Percentiles rank a stretch among this genome's conserved stretches.
phyloP scores from a whole-genome alignment of 169 alveolate genomes.

The Plasmodium sp. region DNA sequence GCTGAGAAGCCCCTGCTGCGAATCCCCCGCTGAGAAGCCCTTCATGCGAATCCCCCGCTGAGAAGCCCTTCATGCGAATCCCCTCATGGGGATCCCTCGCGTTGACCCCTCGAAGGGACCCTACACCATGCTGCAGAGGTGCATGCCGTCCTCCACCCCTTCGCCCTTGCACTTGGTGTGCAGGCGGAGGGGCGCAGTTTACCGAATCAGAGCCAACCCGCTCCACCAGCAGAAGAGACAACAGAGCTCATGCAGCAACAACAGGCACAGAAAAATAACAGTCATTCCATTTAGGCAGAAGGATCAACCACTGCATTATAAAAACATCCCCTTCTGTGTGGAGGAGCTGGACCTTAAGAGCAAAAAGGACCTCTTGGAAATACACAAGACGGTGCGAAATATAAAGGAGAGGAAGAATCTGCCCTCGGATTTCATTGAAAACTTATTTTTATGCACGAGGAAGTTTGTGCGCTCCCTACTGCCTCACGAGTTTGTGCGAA shows the following conservation, averaged over 20 bases:
- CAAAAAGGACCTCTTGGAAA: conserved; percentile 35
- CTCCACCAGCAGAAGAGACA: background rate
- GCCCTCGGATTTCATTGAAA: conserved; percentile 56
- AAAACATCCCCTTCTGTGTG: conserved; percentile 45
- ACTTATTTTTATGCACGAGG: conserved; percentile 57
- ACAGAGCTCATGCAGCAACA: background rate
- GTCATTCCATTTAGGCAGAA: conserved; percentile 45
- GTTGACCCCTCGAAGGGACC: background rate
- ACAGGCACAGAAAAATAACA: conserved; percentile 32
- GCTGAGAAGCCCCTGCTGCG: background rate
- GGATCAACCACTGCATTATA: conserved; percentile 8
- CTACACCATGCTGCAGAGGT: background rate
- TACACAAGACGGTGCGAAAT: conserved; percentile 33
- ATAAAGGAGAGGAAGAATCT: conserved; percentile 33
- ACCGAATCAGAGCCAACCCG: background rate
- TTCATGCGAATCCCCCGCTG: background rate
- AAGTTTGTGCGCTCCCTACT: conserved; percentile 51
- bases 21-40: background rate
- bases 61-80: too few species aligned
- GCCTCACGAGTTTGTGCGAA: conserved; percentile 52
- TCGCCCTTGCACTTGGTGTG: background rate
- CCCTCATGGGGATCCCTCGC: too few species aligned
- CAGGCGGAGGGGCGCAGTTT: background rate
- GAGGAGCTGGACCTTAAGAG: conserved; percentile 23
- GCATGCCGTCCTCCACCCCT: background rate